Conservation (phyloP, 2,329 filamentous ascomycete species). For the Penicillium hesseltinei region DNA sequence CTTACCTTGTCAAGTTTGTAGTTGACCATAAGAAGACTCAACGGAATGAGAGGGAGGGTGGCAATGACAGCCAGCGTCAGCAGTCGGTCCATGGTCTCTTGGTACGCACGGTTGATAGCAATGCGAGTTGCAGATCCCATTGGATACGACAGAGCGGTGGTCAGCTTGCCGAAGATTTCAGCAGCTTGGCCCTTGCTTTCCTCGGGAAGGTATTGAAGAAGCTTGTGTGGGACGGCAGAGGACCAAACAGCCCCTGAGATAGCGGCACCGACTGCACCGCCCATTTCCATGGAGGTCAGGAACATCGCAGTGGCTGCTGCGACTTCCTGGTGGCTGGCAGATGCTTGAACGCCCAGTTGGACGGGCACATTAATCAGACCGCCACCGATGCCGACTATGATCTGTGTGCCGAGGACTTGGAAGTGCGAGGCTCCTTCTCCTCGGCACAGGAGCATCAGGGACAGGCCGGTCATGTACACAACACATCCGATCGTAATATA, state of each 20-base stretch:
- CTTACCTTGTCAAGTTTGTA: conserved; percentile 55
- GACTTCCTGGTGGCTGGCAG: conserved; percentile 60
- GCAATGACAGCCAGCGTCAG: conserved; percentile 55
- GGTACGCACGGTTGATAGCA: conserved; percentile 64
- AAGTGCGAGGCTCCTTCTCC: conserved; percentile 51
- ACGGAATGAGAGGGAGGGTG: conserved; percentile 56
- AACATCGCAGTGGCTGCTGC: conserved; percentile 62
- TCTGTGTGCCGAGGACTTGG: conserved; percentile 59
- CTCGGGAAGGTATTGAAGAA: conserved; percentile 52
- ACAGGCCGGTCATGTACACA: conserved; percentile 55
- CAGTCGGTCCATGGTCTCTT: conserved; percentile 62
- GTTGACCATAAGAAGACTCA: conserved; percentile 58
- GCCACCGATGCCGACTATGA: conserved; percentile 59
- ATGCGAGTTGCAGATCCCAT: conserved; percentile 56
- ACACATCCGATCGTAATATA: conserved; percentile 60
- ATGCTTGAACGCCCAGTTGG: conserved; percentile 61
- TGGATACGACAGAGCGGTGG: conserved; percentile 56
- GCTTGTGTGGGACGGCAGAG: conserved; percentile 54
- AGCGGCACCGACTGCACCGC: conserved; percentile 58
- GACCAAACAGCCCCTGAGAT: conserved; percentile 66
- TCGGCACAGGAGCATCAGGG: conserved; percentile 60
- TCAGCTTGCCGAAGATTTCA: conserved; percentile 53
- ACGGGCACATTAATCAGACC: conserved; percentile 58
- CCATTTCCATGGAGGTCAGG: conserved; percentile 60
- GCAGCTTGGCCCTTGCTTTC: conserved; percentile 42